Evolutionary conservation across 305 asterid species (phyloP).

Genomic region (Stenogyne calaminthoides): DNA sequence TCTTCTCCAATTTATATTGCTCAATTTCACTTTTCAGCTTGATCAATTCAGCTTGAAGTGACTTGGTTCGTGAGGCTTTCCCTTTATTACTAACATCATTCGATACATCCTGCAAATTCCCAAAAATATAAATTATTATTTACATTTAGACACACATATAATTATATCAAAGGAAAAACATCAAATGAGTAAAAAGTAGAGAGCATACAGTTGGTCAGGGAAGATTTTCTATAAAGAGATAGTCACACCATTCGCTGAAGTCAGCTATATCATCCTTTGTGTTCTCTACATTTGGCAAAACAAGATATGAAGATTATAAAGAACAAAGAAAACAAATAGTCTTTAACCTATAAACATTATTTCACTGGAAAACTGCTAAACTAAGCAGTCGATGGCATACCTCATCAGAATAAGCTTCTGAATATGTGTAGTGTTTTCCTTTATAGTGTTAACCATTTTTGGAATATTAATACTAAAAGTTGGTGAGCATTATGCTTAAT

Average conservation of each 20-base stretch:
- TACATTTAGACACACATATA: not conserved
- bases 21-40: constrained; percentile 57
- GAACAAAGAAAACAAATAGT: not conserved
- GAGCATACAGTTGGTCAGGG: constrained; percentile 49
- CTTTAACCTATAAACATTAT: constrained; percentile 3
- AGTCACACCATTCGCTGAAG: constrained; percentile 52
- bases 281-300: constrained; percentile 52
- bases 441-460: not conserved
- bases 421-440: not conserved
- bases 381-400: not conserved
- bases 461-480: not conserved
- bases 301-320: constrained; percentile 10
- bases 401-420: not conserved
- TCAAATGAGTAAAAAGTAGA: not conserved
- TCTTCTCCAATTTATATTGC: constrained; percentile 47
- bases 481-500: not conserved
- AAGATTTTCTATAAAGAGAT: constrained; percentile 44
- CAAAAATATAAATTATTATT: not conserved
- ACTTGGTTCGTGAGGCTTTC: constrained; percentile 34
- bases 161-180: not conserved
- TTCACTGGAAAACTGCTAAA: not conserved
- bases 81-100: constrained; percentile 32
- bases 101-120: constrained; percentile 50
- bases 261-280: constrained; percentile 57
- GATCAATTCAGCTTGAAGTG: constrained; percentile 53